Conservation (phyloP, 441 rosid genomes). For the Pelargonium citronellum region DNA sequence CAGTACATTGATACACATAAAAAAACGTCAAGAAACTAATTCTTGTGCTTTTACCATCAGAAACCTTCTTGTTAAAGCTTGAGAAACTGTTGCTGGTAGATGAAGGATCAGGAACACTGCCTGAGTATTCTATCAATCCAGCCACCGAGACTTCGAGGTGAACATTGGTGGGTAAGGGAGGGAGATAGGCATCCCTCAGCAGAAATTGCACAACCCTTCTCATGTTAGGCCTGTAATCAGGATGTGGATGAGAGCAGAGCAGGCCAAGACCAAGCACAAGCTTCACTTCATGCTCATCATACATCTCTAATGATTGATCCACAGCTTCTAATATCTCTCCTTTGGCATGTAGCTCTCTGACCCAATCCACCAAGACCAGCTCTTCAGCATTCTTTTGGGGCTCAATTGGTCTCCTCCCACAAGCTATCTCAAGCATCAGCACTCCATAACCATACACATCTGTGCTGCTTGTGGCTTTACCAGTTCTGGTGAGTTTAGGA, state of each 20-base stretch:
- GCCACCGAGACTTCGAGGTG: constrained; percentile 14
- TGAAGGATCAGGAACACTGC: constrained; percentile 9
- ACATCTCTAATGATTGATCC: constrained; percentile 17
- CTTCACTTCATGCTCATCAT: constrained; percentile 24
- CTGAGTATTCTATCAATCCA: constrained; percentile 2
- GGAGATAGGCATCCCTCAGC: constrained; percentile 17
- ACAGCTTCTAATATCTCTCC: constrained; percentile 23
- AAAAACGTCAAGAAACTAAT: not conserved
- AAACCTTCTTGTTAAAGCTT: constrained; percentile 7
- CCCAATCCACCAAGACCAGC: constrained; percentile 31
- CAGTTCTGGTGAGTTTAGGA: constrained; percentile 33
- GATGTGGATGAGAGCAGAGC: constrained; percentile 31
- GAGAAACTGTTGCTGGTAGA: constrained; percentile 12
- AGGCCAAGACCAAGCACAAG: constrained; percentile 33
- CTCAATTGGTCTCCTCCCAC: constrained; percentile 37
- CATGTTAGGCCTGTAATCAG: constrained; percentile 30
- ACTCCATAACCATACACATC: constrained; percentile 39
- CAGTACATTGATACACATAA: not conserved
- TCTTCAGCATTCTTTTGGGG: constrained; percentile 20
- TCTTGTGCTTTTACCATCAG: not conserved
- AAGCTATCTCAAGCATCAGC: constrained; percentile 39
- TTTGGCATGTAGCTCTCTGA: constrained; percentile 23
- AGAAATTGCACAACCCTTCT: constrained; percentile 18
- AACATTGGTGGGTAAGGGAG: constrained; percentile 15
- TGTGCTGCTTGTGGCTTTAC: constrained; percentile 39